Conservation (phyloP, 768 basidiomycete genomes). For the Boletales sp. region DNA sequence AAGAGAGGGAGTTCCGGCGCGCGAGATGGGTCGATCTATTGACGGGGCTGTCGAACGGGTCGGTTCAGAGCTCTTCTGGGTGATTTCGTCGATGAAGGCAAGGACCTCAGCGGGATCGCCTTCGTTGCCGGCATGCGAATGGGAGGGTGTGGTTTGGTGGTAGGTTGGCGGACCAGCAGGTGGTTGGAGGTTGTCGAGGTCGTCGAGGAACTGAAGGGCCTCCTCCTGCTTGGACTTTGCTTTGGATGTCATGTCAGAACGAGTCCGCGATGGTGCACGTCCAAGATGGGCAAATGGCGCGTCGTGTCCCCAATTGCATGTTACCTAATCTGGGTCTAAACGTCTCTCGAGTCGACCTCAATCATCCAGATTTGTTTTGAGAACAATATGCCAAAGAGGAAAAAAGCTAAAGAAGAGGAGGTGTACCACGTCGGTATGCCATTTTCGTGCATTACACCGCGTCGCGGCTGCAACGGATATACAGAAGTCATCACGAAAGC, state of each 20-base stretch:
- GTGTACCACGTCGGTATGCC: slow-evolving; percentile 48
- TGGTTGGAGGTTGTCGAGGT: slow-evolving; percentile 76
- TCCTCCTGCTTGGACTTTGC: slow-evolving; percentile 82
- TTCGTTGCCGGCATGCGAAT: slow-evolving; percentile 35
- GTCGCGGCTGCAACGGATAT: background rate
- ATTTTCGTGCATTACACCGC: background rate
- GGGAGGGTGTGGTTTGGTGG: slow-evolving; percentile 17
- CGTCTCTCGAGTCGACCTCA: too few species aligned
- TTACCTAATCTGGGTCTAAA: background rate
- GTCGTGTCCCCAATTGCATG: slow-evolving; percentile 19
- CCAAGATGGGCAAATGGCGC: background rate
- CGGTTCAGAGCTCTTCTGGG: slow-evolving; percentile 83
- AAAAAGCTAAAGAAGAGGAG: slow-evolving; percentile 22
- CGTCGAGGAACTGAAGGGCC: slow-evolving; percentile 89
- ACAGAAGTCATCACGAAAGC: slow-evolving; percentile 62
- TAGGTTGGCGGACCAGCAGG: slow-evolving; percentile 24
- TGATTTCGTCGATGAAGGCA: slow-evolving; percentile 93
- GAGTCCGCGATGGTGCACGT: too few species aligned
- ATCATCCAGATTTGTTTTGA: background rate
- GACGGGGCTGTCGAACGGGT: slow-evolving; percentile 54
- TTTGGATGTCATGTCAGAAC: slow-evolving; percentile 35
- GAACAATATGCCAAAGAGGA: slow-evolving; percentile 23
- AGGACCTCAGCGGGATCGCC: slow-evolving; percentile 81
- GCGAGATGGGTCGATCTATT: slow-evolving; percentile 55
- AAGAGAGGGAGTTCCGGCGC: slow-evolving; percentile 66